phyloP scores from a whole-genome alignment of 1,284 basidiomycete species.

The Ceratobasidium sp. region DNA sequence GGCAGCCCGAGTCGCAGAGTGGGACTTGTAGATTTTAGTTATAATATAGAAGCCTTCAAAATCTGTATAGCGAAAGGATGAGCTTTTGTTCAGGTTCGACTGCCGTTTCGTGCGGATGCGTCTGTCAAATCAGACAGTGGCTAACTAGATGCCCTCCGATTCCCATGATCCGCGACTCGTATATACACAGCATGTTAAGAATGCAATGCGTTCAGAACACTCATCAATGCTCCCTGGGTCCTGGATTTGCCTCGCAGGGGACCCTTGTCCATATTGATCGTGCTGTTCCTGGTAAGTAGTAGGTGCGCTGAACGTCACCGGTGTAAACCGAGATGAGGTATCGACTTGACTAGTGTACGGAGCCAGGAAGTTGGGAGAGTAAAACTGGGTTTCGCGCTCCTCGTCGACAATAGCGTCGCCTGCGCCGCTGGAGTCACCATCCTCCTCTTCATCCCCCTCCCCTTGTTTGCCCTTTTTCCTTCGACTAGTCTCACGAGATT shows the following conservation, averaged over 20 bases:
- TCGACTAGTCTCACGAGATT: conserved; percentile 72
- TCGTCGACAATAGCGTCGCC: conserved; percentile 34
- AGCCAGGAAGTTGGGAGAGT: conserved; percentile 16
- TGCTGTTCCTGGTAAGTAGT: neutral
- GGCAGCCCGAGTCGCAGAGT: conserved; percentile 1
- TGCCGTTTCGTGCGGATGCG: no score
- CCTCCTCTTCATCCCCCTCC: conserved; percentile 40
- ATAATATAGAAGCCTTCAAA: neutral
- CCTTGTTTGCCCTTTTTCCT: conserved; percentile 45
- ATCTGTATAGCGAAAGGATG: no score
- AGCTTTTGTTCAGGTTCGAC: no score
- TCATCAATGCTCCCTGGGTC: neutral
- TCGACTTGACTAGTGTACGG: neutral
- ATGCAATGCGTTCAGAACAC: neutral
- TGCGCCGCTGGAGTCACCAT: conserved; percentile 38
- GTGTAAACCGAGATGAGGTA: neutral
- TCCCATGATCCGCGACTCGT: neutral
- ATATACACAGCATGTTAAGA: no score
- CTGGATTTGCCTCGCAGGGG: no score
- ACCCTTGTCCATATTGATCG: neutral
- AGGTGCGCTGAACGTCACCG: conserved; percentile 5
- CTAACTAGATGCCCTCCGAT: no score
- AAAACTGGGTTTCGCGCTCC: conserved; percentile 24
- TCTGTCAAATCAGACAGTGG: no score
- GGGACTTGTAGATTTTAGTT: conserved; percentile 66